Percentiles rank a stretch among this genome's conserved stretches.
phyloP scores from a whole-genome alignment of 306 rosid species.

The Lathyrus sativus region DNA sequence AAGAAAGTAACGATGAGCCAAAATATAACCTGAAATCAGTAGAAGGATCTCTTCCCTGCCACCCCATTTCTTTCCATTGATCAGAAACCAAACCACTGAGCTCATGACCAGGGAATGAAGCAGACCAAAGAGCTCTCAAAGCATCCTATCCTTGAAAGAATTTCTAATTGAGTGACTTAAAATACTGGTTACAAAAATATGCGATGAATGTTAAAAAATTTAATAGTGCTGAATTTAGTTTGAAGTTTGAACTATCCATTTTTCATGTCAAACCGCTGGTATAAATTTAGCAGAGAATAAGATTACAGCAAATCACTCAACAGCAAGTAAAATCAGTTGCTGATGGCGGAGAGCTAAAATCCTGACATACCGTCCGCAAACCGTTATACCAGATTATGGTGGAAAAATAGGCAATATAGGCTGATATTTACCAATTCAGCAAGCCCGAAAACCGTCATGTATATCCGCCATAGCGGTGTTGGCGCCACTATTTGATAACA shows the following conservation, averaged over 20 bases:
- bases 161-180: slow-evolving; percentile 32
- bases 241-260: slow-evolving; percentile 6
- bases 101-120: slow-evolving; percentile 73
- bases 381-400: too few relatives aligned
- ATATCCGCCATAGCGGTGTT: too few relatives aligned
- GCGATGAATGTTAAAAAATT: slow-evolving; percentile 1
- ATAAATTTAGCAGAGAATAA: not conserved
- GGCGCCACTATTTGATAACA: too few relatives aligned
- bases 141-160: slow-evolving; percentile 65
- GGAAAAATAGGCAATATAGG: too few relatives aligned
- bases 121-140: slow-evolving; percentile 79
- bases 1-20: slow-evolving; percentile 18
- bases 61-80: slow-evolving; percentile 98
- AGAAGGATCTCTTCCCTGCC: slow-evolving; percentile 97
- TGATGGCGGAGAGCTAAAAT: too few relatives aligned
- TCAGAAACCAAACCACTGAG: slow-evolving; percentile 83
- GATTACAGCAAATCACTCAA: slow-evolving; percentile 11
- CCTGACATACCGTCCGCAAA: too few relatives aligned
- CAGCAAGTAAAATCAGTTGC: slow-evolving; percentile 4
- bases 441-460: too few relatives aligned
- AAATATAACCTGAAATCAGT: slow-evolving; percentile 84
- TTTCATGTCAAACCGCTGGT: slow-evolving; percentile 2
- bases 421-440: too few relatives aligned
- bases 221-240: not conserved
- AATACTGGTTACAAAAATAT: slow-evolving; percentile 4